A percentile compares a stretch with the other conserved stretches of the same genome.
Evolutionary conservation across 139 green algal species (phyloP).

Genomic region (Picochlorum sp.): DNA sequence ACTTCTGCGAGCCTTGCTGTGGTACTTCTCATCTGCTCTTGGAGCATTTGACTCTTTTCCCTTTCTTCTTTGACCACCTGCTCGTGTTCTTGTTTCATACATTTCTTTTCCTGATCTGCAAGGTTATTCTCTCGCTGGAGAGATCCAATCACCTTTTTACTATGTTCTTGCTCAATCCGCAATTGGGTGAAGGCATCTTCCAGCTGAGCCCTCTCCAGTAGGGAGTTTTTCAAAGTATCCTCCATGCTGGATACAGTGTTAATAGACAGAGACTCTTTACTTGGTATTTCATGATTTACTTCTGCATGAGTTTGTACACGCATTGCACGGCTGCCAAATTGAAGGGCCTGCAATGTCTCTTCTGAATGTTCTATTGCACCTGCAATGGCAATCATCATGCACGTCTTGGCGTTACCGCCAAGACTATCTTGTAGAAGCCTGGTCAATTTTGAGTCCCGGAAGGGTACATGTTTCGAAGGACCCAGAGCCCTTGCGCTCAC

Average conservation of each 20-base stretch:
- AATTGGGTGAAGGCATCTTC: conserved; percentile 16
- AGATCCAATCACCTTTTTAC: conserved; percentile 11
- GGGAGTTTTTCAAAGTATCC: conserved; percentile 28
- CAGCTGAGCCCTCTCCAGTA: conserved; percentile 25
- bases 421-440: conserved; percentile 53
- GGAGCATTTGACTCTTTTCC: neutral
- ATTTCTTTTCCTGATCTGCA: neutral
- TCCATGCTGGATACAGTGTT: neutral
- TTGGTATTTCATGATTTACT: conserved; percentile 40
- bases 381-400: conserved; percentile 41
- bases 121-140: neutral
- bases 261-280: conserved; percentile 2
- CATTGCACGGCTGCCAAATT: conserved; percentile 69
- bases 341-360: conserved; percentile 64
- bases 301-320: conserved; percentile 58
- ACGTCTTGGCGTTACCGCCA: conserved; percentile 48
- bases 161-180: conserved; percentile 13
- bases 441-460: conserved; percentile 75
- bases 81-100: conserved; percentile 8
- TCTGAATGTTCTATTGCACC: conserved; percentile 54
- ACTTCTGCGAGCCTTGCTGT: neutral
- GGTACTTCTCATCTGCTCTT: neutral
- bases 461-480: conserved; percentile 47
- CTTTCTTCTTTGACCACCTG: neutral
- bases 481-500: conserved; percentile 42